phyloP scores from a whole-genome alignment of 2,329 filamentous ascomycete species.

The Albophoma yamanashiensis region DNA sequence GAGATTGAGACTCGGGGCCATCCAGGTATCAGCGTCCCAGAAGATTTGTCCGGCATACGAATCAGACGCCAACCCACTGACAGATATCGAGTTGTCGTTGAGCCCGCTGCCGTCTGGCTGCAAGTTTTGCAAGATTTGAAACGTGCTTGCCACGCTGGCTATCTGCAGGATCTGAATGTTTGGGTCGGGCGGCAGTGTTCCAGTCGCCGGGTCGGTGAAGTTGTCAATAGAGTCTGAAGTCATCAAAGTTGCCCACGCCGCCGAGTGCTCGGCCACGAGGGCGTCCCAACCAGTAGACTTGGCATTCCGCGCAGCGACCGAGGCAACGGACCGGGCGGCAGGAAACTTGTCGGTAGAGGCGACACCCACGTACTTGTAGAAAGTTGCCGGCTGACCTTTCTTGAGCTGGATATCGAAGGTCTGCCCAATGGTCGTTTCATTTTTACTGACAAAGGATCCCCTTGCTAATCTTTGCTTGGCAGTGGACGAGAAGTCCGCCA shows the following conservation, averaged over 20 bases:
- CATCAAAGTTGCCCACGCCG: slow-evolving; percentile 53
- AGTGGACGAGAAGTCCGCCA: slow-evolving; percentile 29
- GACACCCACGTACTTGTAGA: slow-evolving; percentile 58
- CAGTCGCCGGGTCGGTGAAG: slow-evolving; percentile 41
- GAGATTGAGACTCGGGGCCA: slow-evolving; percentile 14
- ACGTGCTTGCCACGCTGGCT: slow-evolving; percentile 41
- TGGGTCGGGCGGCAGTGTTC: slow-evolving; percentile 43
- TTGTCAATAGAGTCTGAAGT: slow-evolving; percentile 52
- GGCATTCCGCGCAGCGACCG: slow-evolving; percentile 36
- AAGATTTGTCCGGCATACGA: slow-evolving; percentile 18
- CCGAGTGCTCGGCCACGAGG: slow-evolving; percentile 43
- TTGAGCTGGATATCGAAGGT: slow-evolving; percentile 41
- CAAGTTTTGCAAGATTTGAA: slow-evolving; percentile 45
- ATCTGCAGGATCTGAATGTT: slow-evolving; percentile 46
- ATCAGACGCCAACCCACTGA: slow-evolving; percentile 16
- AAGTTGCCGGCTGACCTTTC: slow-evolving; percentile 38
- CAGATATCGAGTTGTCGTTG: slow-evolving; percentile 12
- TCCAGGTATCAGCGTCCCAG: slow-evolving; percentile 19
- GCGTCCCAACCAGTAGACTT: slow-evolving; percentile 40
- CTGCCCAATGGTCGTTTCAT: slow-evolving; percentile 56
- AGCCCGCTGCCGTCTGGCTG: slow-evolving; percentile 33
- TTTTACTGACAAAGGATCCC: slow-evolving; percentile 33
- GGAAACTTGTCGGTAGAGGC: slow-evolving; percentile 59
- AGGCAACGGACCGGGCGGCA: slow-evolving; percentile 43
- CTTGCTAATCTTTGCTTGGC: slow-evolving; percentile 17